Evolutionary conservation across 768 basidiomycete genomes (phyloP).

Genomic region (Rhodotorula graminis): DNA sequence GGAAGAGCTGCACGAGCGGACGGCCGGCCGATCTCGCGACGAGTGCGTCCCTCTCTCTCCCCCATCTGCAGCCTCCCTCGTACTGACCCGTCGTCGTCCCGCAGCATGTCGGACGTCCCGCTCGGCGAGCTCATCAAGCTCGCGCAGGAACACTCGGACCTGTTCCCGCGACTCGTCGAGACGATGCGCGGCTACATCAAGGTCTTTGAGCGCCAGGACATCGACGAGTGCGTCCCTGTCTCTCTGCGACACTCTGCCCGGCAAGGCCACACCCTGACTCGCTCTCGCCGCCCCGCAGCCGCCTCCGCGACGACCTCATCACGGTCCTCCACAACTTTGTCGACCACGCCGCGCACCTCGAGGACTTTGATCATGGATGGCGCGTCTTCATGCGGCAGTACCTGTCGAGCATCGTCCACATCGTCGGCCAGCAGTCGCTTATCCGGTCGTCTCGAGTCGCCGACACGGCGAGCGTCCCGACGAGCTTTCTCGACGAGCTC

Average conservation of each 20-base stretch:
- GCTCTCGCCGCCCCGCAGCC: constrained; percentile 49
- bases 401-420: constrained; percentile 58
- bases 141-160: constrained; percentile 60
- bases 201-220: constrained; percentile 57
- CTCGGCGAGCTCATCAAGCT: constrained; percentile 61
- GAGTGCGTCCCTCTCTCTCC: constrained; percentile 2
- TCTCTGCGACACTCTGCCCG: background rate
- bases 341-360: constrained; percentile 57
- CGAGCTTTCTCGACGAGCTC: constrained; percentile 57
- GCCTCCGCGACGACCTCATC: constrained; percentile 60
- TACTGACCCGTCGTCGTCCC: background rate
- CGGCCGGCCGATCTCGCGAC: constrained; percentile 39
- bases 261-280: no score
- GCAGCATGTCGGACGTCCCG: constrained; percentile 51
- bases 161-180: constrained; percentile 61
- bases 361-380: constrained; percentile 67
- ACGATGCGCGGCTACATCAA: constrained; percentile 58
- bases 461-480: constrained; percentile 47
- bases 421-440: constrained; percentile 64
- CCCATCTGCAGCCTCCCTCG: background rate
- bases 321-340: constrained; percentile 63
- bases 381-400: constrained; percentile 59
- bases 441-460: constrained; percentile 52
- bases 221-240: constrained; percentile 56
- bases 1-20: constrained; percentile 70